Conservation (phyloP, 2,329 filamentous ascomycete species). For the Byssoonygena ceratinophila region DNA sequence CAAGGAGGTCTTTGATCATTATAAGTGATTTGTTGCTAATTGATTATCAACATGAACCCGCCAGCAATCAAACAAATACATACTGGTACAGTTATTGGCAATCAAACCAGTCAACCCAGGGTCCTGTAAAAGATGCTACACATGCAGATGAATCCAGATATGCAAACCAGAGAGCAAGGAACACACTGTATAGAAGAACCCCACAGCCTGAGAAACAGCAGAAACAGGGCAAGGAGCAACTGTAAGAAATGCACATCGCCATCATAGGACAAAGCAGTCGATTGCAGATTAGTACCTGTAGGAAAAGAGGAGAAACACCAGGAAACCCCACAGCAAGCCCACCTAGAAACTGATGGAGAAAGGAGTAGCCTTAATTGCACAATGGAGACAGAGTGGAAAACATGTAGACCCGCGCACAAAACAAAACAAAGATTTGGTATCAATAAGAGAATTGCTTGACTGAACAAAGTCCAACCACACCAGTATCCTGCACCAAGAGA, state of each 20-base stretch:
- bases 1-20: too few relatives aligned
- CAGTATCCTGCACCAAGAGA: background rate
- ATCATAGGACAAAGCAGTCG: too few relatives aligned
- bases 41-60: background rate
- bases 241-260: background rate
- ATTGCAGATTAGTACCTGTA: too few relatives aligned
- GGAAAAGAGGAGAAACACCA: background rate
- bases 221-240: too few relatives aligned
- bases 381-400: slow-evolving; percentile 2
- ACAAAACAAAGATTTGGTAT: background rate
- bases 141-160: background rate
- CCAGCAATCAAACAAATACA: background rate
- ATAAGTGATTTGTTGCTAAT: too few relatives aligned
- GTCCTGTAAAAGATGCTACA: background rate
- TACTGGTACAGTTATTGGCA: background rate
- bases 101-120: background rate
- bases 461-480: background rate
- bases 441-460: background rate
- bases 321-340: too few relatives aligned
- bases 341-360: background rate
- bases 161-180: background rate
- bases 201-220: background rate
- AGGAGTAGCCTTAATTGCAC: background rate
- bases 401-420: background rate
- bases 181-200: background rate